phyloP scores from a whole-genome alignment of 2,329 filamentous ascomycete species.

The Ophiobolus disseminans region DNA sequence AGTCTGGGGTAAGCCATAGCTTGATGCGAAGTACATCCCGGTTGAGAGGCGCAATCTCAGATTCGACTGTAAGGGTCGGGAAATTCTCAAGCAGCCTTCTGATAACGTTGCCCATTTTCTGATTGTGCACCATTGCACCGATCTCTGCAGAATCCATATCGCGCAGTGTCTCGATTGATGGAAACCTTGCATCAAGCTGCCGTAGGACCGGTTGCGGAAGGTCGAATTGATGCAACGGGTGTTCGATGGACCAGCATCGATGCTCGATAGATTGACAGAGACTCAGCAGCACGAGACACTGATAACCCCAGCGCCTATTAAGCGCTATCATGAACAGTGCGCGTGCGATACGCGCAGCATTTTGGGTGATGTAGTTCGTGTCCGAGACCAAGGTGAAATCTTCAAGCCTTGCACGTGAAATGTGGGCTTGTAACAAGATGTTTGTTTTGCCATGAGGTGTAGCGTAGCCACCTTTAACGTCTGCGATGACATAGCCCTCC shows the following conservation, averaged over 20 bases:
- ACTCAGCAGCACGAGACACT: slow-evolving; percentile 88
- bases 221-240: slow-evolving; percentile 95
- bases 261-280: slow-evolving; percentile 98
- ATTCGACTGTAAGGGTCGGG: slow-evolving; percentile 87
- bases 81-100: slow-evolving; percentile 86
- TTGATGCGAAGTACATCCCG: slow-evolving; percentile 92
- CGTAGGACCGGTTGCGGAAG: slow-evolving; percentile 82
- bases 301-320: slow-evolving; percentile 93
- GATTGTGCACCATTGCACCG: slow-evolving; percentile 88
- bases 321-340: slow-evolving; percentile 97
- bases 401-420: slow-evolving; percentile 84
- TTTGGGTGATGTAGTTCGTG: slow-evolving; percentile 92
- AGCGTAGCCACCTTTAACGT: slow-evolving; percentile 72
- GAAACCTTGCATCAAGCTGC: slow-evolving; percentile 82
- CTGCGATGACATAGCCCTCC: slow-evolving; percentile 71
- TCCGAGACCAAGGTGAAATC: slow-evolving; percentile 95
- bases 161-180: slow-evolving; percentile 80
- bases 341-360: slow-evolving; percentile 90
- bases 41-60: slow-evolving; percentile 94
- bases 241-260: slow-evolving; percentile 91
- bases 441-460: slow-evolving; percentile 91
- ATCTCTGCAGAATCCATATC: slow-evolving; percentile 96
- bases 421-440: slow-evolving; percentile 91
- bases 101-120: slow-evolving; percentile 83
- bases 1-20: slow-evolving; percentile 85